Conservation (phyloP, 2,329 filamentous ascomycete genomes). For the Cladophialophora immunda region DNA sequence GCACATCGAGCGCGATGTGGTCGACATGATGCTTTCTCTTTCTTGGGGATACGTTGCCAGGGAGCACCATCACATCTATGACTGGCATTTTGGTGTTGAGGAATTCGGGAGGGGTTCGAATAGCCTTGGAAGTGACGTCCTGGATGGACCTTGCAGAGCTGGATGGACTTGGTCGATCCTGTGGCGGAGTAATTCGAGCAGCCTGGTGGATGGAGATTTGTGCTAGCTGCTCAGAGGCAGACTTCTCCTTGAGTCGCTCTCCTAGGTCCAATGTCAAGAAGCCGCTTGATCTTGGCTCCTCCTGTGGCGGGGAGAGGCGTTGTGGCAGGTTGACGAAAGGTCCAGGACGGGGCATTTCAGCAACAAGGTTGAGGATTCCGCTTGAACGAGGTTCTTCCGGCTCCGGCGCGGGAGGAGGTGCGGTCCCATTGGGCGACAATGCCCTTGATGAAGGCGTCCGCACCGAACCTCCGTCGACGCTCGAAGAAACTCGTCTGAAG, state of each 20-base stretch:
- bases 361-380: slow-evolving; percentile 39
- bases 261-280: slow-evolving; percentile 39
- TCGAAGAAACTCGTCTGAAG: slow-evolving; percentile 35
- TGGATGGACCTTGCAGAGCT: slow-evolving; percentile 27
- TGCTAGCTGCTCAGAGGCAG: slow-evolving; percentile 18
- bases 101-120: slow-evolving; percentile 27
- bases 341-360: slow-evolving; percentile 28
- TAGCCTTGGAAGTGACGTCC: slow-evolving; percentile 20
- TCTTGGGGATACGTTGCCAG: slow-evolving; percentile 32
- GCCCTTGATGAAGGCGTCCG: slow-evolving; percentile 37
- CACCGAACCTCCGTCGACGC: slow-evolving; percentile 35
- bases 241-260: slow-evolving; percentile 31
- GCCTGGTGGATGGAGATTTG: slow-evolving; percentile 24
- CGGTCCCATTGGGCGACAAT: slow-evolving; percentile 33
- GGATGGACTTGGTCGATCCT: slow-evolving; percentile 34
- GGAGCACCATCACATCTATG: slow-evolving; percentile 33
- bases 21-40: slow-evolving; percentile 39
- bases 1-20: slow-evolving; percentile 39
- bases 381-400: slow-evolving; percentile 39
- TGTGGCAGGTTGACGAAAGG: slow-evolving; percentile 22
- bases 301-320: slow-evolving; percentile 32
- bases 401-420: slow-evolving; percentile 20
- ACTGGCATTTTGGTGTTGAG: slow-evolving; percentile 23
- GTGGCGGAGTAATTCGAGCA: slow-evolving; percentile 30
- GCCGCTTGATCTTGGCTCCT: slow-evolving; percentile 41